These are phyloP conservation scores for Aspergillus ostianus DNA, from an alignment of 495 filamentous ascomycete genomes.

Conservation along the genomic window DNA sequence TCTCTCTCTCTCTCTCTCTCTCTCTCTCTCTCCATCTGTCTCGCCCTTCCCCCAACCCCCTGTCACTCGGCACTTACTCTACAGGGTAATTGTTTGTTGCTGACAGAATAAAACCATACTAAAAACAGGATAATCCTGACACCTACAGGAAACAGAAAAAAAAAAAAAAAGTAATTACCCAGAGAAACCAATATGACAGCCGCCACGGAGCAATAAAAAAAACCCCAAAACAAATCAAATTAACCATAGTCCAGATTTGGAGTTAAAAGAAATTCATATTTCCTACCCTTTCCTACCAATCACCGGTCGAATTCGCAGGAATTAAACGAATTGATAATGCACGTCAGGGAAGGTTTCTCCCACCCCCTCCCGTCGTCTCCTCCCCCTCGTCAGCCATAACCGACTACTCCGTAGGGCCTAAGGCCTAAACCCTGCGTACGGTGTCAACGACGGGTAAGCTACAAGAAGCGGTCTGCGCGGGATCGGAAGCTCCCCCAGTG, in stretches of 20 bases:
- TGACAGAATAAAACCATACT: neutral
- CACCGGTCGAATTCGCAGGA: neutral
- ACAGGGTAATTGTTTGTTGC: neutral
- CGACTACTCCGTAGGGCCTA: neutral
- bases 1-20: neutral
- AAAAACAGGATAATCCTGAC: too few species aligned
- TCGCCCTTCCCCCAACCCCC: neutral
- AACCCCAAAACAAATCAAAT: neutral
- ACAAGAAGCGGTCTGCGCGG: slow-evolving; percentile 26
- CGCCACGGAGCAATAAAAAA: neutral
- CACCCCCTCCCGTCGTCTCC: too few species aligned
- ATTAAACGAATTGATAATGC: neutral
- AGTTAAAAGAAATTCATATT: neutral
- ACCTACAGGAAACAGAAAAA: neutral
- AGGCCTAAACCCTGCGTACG: neutral
- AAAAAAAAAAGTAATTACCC: neutral
- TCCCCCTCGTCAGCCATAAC: too few species aligned
- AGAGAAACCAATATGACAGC: neutral
- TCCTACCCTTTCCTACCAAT: neutral
- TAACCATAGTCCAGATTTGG: neutral
- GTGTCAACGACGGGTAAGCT: slow-evolving; percentile 1
- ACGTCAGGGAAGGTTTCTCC: neutral
- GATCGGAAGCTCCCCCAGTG: neutral
- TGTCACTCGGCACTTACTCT: neutral
- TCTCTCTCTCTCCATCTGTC: neutral